Evolutionary conservation across 2,329 filamentous ascomycete genomes (phyloP).

Genomic region (Sclerotinia sclerotiorum): DNA sequence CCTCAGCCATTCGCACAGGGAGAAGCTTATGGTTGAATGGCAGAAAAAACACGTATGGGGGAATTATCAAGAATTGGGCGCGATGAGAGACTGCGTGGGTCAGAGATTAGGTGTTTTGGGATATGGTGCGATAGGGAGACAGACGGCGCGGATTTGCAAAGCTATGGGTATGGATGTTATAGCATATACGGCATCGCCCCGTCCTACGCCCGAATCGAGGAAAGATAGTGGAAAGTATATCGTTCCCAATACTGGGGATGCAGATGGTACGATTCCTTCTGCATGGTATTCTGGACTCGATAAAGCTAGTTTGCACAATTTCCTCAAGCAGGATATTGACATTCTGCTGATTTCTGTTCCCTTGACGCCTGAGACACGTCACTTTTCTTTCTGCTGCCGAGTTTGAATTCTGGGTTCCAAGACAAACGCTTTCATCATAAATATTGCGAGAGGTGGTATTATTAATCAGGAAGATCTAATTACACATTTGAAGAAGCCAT

Average conservation of each 20-base stretch:
- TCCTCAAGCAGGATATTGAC: constrained; percentile 42
- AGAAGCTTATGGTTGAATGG: constrained; percentile 53
- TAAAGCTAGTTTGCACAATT: constrained; percentile 40
- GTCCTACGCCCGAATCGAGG: constrained; percentile 56
- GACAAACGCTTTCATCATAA: constrained; percentile 56
- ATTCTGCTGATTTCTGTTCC: constrained; percentile 43
- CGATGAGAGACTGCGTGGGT: constrained; percentile 55
- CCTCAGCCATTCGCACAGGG: constrained; percentile 56
- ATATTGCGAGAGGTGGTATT: constrained; percentile 63
- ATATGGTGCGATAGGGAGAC: constrained; percentile 45
- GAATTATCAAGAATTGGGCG: constrained; percentile 37
- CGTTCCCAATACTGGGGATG: constrained; percentile 57
- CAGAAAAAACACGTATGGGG: constrained; percentile 59
- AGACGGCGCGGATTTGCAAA: constrained; percentile 50
- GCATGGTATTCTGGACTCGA: constrained; percentile 43
- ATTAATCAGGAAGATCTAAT: constrained; percentile 61
- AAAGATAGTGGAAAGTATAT: constrained; percentile 58
- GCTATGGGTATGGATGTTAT: constrained; percentile 63
- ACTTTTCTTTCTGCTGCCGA: constrained; percentile 46
- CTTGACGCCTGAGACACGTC: constrained; percentile 40
- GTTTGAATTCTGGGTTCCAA: constrained; percentile 41
- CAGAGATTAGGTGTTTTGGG: constrained; percentile 54
- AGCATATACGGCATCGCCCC: constrained; percentile 63
- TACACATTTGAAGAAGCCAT: constrained; percentile 46
- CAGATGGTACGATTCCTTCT: constrained; percentile 40